Evolutionary conservation across 2,329 filamentous ascomycete species (phyloP), one percentile per base, ranked within the genome.

Genomic region (Colletotrichum graminicola): DNA sequence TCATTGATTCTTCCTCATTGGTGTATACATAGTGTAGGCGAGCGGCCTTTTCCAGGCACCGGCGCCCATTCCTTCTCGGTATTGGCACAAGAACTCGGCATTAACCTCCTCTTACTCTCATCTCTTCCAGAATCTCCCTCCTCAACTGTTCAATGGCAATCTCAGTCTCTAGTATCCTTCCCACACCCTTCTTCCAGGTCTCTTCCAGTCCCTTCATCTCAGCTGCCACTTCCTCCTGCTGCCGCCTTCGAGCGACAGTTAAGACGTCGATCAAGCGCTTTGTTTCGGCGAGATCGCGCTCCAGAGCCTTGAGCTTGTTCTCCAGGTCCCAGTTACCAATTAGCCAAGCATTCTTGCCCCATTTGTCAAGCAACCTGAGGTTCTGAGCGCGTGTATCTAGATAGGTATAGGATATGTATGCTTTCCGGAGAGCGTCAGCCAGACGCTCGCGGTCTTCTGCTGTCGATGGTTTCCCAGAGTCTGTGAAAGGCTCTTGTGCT

Each of bases 271-370:
- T 88, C 74, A 93, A 90, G 70, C 87, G 85, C 79, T 91, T 91
- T 26, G 88, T 83, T 49, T 85, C 86, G 18, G 90, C 91, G 61
- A 98, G 85, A 76, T 97, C 94, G 55, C 85, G 85, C 85, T 98
- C 95, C 34, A 97, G 78, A 16, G 80, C 80, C 62, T 87, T 86
- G 62, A 97, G 81, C 52, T 94, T 88, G 54, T 89, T 89, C 82
- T 98, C 95, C 26, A 94, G 81, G 75, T 93, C 90, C 76, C 91
- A 89, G 81, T 99, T 99, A 7, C 90, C 90, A 11, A 97, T 88
- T 66, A 99, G 86, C 95, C 96, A 98, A 12, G 94, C 92, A 80
- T 97, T 97, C 82, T 94, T 94, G 75, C 95, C 96, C 80, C 91
- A 91, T 62, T 87, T 87, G 76, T 96, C 93, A 26, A 97, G 88